phyloP scores from a whole-genome alignment of 2,329 filamentous ascomycete species.

The Aureobasidium sp. region DNA sequence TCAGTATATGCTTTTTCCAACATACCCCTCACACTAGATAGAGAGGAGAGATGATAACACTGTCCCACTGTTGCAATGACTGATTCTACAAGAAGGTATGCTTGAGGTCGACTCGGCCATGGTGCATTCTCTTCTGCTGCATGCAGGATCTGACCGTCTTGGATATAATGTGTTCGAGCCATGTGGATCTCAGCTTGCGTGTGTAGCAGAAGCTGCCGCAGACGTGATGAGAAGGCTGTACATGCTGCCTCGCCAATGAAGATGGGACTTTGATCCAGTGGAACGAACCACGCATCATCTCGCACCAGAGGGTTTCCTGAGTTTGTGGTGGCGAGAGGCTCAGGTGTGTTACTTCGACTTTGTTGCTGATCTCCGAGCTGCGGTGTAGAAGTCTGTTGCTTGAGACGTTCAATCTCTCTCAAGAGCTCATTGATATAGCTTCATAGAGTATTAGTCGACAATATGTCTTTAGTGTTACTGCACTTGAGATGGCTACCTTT shows the following conservation, averaged over 20 bases:
- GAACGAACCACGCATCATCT: slow-evolving; percentile 31
- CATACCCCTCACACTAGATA: slow-evolving; percentile 28
- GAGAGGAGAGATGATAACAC: slow-evolving; percentile 35
- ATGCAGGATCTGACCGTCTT: slow-evolving; percentile 24
- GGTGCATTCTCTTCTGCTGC: slow-evolving; percentile 27
- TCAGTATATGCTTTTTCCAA: slow-evolving; percentile 32
- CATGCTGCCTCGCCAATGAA: slow-evolving; percentile 30
- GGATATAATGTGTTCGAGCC: slow-evolving; percentile 26
- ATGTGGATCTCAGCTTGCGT: slow-evolving; percentile 21
- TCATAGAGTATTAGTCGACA: too few species aligned
- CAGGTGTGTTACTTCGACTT: not conserved
- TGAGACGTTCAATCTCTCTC: slow-evolving; percentile 25
- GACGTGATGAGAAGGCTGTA: slow-evolving; percentile 29
- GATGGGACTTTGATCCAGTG: slow-evolving; percentile 23
- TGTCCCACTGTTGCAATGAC: slow-evolving; percentile 33
- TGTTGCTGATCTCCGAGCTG: not conserved
- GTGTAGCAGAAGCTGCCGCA: slow-evolving; percentile 24
- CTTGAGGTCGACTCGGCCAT: slow-evolving; percentile 32
- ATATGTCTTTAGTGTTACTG: too few species aligned
- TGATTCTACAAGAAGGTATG: slow-evolving; percentile 31
- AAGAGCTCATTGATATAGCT: slow-evolving; percentile 24
- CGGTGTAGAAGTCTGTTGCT: slow-evolving; percentile 5
- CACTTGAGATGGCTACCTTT: slow-evolving; percentile 20
- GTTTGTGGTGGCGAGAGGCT: slow-evolving; percentile 10
- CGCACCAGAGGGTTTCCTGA: slow-evolving; percentile 27